Percentiles rank a stretch among this genome's conserved stretches.
Evolutionary conservation across 2,329 filamentous ascomycete species (phyloP).

Genomic region (Tolypocladium pustulatum): DNA sequence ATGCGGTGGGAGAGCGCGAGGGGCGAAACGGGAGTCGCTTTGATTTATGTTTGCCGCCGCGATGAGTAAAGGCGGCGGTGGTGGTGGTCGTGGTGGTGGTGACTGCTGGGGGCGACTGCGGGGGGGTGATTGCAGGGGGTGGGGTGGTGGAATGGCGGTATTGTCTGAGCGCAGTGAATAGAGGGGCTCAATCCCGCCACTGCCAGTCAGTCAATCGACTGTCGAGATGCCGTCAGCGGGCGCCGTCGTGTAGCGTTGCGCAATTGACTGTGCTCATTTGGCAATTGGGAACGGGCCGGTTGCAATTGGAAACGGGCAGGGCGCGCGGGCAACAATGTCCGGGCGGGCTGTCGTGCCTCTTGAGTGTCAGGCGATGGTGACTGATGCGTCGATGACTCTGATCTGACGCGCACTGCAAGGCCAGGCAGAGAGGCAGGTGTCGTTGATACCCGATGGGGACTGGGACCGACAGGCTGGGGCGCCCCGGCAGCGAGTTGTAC

Average conservation of each 20-base stretch:
- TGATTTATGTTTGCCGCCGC: neutral
- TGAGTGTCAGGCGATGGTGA: neutral
- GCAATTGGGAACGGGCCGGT: neutral
- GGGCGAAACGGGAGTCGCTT: neutral
- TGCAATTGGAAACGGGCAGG: neutral
- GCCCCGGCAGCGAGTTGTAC: neutral
- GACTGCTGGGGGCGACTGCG: neutral
- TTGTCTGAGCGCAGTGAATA: neutral
- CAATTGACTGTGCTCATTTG: slow-evolving; percentile 1
- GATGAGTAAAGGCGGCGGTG: neutral
- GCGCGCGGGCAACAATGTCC: neutral
- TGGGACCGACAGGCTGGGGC: neutral
- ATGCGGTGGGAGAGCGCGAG: neutral
- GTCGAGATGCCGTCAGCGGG: slow-evolving; percentile 2
- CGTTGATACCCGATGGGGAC: slow-evolving; percentile 10
- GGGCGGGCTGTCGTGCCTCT: neutral
- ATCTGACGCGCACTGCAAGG: neutral
- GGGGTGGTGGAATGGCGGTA: neutral
- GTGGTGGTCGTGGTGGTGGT: neutral
- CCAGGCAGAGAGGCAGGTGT: neutral
- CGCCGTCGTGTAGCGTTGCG: neutral
- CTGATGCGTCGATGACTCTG: slow-evolving; percentile 1
- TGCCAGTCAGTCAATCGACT: slow-evolving; percentile 1
- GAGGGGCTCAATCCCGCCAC: neutral
- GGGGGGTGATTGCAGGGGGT: neutral